Conservation (phyloP, 106 monocot genomes). For the Allium fistulosum region DNA sequence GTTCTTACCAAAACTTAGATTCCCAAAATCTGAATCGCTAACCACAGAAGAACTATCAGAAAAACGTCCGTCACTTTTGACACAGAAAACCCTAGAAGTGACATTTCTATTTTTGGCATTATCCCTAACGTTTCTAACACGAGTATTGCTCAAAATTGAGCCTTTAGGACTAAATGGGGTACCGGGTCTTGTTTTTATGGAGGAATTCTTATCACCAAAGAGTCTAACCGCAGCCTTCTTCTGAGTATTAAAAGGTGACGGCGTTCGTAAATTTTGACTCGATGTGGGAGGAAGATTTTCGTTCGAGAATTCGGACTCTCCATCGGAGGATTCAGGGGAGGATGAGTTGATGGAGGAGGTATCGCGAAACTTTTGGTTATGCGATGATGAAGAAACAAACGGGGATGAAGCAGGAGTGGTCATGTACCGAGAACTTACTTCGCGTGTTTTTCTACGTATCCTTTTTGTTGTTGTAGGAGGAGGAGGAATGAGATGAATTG, state of each 20-base stretch:
- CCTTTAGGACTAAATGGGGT: slow-evolving; percentile 21
- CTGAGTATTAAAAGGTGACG: background rate
- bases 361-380: slow-evolving; percentile 4
- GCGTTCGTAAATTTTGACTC: background rate
- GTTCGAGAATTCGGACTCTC: slow-evolving; percentile 27
- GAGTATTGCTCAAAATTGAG: background rate
- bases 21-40: slow-evolving; percentile 23
- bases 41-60: slow-evolving; percentile 16
- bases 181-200: slow-evolving; percentile 23
- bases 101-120: background rate
- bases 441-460: slow-evolving; percentile 36
- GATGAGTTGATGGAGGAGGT: slow-evolving; percentile 2
- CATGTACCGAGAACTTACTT: slow-evolving; percentile 89
- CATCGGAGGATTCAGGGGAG: slow-evolving; percentile 24
- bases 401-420: slow-evolving; percentile 7
- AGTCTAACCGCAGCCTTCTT: slow-evolving; percentile 11
- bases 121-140: background rate
- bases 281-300: slow-evolving; percentile 30
- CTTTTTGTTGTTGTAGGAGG: slow-evolving; percentile 15
- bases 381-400: slow-evolving; percentile 1
- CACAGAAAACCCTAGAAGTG: no score
- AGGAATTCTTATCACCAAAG: background rate
- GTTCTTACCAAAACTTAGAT: slow-evolving; percentile 20
- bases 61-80: background rate
- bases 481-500: slow-evolving; percentile 1